phyloP scores from a whole-genome alignment of 2,329 filamentous ascomycete genomes.

The Penicillium polonicum region DNA sequence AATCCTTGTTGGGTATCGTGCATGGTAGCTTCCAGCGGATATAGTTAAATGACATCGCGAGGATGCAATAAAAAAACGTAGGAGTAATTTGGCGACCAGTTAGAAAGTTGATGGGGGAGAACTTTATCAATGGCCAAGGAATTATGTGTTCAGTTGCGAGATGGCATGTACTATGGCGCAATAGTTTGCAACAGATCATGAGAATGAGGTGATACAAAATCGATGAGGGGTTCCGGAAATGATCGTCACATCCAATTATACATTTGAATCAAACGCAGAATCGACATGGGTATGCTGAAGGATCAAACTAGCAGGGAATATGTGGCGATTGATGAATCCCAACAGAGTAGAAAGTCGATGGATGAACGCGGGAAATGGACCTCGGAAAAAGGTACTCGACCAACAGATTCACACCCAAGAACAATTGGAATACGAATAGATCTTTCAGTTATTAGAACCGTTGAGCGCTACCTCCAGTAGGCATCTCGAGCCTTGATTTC shows the following conservation, averaged over 20 bases:
- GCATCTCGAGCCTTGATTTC: neutral
- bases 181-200: slow-evolving; percentile 3
- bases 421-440: too few relatives aligned
- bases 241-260: neutral
- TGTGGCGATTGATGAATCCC: neutral
- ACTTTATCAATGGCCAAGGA: neutral
- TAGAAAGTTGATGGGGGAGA: neutral
- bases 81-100: neutral
- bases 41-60: neutral
- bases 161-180: slow-evolving; percentile 3
- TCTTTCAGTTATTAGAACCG: neutral
- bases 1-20: neutral
- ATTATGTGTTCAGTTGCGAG: neutral
- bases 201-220: slow-evolving; percentile 3
- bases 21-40: neutral
- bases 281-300: neutral
- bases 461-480: fast-evolving
- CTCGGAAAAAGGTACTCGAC: neutral
- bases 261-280: neutral
- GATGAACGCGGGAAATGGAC: neutral
- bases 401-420: neutral
- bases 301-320: neutral
- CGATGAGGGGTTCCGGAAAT: neutral
- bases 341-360: too few relatives aligned
- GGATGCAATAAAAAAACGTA: neutral